Conservation (phyloP, 768 basidiomycete genomes). For the Rhodotorula graminis region DNA sequence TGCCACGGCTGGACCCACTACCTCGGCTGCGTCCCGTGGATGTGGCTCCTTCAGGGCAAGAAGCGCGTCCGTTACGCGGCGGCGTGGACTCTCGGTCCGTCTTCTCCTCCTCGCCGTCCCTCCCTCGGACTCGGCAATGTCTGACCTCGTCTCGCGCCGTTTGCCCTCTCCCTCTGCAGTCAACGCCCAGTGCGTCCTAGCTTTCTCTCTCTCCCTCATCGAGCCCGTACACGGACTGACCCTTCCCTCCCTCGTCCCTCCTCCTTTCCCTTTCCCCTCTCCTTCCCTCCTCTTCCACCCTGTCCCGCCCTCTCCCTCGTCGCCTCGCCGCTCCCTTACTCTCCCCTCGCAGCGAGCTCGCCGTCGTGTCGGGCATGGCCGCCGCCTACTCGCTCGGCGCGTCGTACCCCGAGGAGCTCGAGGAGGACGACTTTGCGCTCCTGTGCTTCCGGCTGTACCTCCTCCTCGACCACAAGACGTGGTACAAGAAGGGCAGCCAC, state of each 20-base stretch:
- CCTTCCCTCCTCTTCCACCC: neutral
- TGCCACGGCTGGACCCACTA: conserved; percentile 45
- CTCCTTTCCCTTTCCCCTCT: no score
- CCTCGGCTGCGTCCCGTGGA: conserved; percentile 47
- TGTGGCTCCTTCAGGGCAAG: conserved; percentile 48
- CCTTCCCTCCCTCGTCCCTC: no score
- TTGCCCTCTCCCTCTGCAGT: conserved; percentile 27
- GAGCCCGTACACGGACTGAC: no score
- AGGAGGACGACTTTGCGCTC: conserved; percentile 48
- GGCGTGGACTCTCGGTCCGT: conserved; percentile 48
- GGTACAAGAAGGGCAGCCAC: conserved; percentile 41
- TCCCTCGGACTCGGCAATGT: no score
- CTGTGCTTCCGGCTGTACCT: conserved; percentile 47
- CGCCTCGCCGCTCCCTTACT: no score
- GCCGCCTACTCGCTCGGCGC: conserved; percentile 50
- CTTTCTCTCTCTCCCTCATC: no score
- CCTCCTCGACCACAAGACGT: conserved; percentile 45
- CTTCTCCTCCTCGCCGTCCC: neutral
- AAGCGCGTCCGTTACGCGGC: conserved; percentile 47
- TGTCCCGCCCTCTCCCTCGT: neutral
- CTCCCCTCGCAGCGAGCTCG: conserved; percentile 42
- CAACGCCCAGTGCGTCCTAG: conserved; percentile 38
- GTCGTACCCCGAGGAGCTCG: conserved; percentile 48
- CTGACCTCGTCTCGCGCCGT: no score
- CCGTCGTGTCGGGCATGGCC: conserved; percentile 47